Evolutionary conservation across 345 rosid species (phyloP).

Genomic region (Eucalyptus erythrocorys): DNA sequence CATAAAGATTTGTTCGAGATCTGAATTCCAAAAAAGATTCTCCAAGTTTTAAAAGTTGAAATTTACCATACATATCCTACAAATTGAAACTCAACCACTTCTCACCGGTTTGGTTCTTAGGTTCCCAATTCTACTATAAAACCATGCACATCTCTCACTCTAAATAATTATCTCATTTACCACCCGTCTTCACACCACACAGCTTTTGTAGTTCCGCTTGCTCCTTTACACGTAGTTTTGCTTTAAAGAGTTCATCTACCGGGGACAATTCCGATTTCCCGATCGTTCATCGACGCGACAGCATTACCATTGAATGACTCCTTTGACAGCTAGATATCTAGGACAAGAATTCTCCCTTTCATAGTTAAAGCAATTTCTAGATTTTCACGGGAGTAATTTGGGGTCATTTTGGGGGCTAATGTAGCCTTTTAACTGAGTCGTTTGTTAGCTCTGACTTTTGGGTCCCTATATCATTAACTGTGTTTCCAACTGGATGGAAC

Average conservation of each 20-base stretch:
- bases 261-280: not conserved
- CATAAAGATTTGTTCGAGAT: too few species aligned
- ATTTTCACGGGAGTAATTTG: not conserved
- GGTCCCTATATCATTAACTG: not conserved
- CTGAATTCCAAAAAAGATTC: rapidly evolving
- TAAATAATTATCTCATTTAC: not conserved
- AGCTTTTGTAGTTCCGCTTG: not conserved
- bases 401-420: not conserved
- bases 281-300: not conserved
- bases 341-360: not conserved
- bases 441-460: not conserved
- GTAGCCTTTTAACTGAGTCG: not conserved
- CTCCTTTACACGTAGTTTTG: not conserved
- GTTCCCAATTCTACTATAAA: too few species aligned
- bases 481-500: not conserved
- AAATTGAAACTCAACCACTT: rapidly evolving
- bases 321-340: not conserved
- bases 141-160: not conserved
- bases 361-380: not conserved
- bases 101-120: rapidly evolving
- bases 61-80: rapidly evolving
- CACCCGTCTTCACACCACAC: not conserved
- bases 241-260: not conserved
- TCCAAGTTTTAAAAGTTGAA: rapidly evolving
- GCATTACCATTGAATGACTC: not conserved